Base-by-base conservation (phyloP, 2,329 filamentous ascomycete genomes). In the Sporothrix brasiliensis region DNA sequence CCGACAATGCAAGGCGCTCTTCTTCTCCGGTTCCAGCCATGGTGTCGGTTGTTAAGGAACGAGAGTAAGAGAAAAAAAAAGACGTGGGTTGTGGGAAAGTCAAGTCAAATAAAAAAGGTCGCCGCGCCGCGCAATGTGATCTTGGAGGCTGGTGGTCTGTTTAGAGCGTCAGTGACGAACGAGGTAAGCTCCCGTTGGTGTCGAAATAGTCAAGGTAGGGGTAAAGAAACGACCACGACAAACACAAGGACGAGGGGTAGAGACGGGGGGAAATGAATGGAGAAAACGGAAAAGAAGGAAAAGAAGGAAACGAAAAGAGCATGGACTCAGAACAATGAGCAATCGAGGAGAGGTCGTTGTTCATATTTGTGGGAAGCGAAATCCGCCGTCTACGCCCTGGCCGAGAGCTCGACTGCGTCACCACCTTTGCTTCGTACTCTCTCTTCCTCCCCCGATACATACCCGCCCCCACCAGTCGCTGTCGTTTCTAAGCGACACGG, bases 1-100 rank as follows among this genome's bases (percentile, higher is more conserved):
- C 70, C 70, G 53, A 56, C 56, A 67, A 67, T 39, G 67, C 21
- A 58, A 71, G 67, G 70, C 67, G 70, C 67, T 69, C 70, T 61
- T 71, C 39, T 56, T 27, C 70, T 60, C 47, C 61, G 53, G 61
- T 21, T 49, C 34, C 54, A 27, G 67, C 60, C 70, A 71, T 71
- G 60, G 11, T 71, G 60, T 19, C 50, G 4, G 19, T 21, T 41
- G 58, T n/a, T 10, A 14, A 21, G 58, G 16, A 21, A 27, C 21
- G n/a, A 27, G 13, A 9, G 34, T 24, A 6, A 24, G 27, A 3
- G 11, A 24, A 27, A 3, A 16, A 24, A 27, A 50, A 41, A 39
- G 44, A 63, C 24, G n/a, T 53, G 19, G 67, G 27, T 30, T 21
- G 24, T 19, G 39, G 53, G 3, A 16, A n/a, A 53, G 19, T 30